A percentile compares a stretch with the other conserved stretches of the same genome.
phyloP scores from a whole-genome alignment of 805 yeast genomes.

The Lachancea mirantina region DNA sequence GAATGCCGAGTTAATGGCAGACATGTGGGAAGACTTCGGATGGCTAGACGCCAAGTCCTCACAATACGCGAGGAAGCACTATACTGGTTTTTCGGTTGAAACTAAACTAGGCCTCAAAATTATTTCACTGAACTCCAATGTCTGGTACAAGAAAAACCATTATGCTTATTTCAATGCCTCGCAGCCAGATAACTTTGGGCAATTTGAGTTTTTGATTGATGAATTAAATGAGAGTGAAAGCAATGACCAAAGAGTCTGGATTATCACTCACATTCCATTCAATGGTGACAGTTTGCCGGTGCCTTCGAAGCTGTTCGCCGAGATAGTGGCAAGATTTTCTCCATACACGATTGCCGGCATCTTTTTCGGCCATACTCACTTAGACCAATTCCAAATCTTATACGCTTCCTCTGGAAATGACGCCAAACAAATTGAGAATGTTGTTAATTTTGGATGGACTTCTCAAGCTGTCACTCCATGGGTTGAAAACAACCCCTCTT shows the following conservation, averaged over 20 bases:
- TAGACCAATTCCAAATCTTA: constrained; percentile 56
- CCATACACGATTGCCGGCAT: constrained; percentile 62
- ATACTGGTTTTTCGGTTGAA: constrained; percentile 53
- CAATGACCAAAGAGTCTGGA: constrained; percentile 61
- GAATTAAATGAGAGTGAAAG: constrained; percentile 56
- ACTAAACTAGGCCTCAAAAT: constrained; percentile 53
- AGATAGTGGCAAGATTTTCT: constrained; percentile 58
- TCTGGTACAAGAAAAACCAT: constrained; percentile 58
- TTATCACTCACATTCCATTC: constrained; percentile 61
- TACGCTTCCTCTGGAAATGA: constrained; percentile 43
- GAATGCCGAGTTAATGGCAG: constrained; percentile 43
- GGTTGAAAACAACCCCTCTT: constrained; percentile 54
- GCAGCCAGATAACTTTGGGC: constrained; percentile 57
- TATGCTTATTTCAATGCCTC: constrained; percentile 47
- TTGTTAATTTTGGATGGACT: constrained; percentile 54
- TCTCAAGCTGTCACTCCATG: constrained; percentile 61
- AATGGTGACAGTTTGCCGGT: constrained; percentile 56
- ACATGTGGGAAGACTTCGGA: constrained; percentile 40
- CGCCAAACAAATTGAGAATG: constrained; percentile 37
- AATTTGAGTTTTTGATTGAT: constrained; percentile 50
- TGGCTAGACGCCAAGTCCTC: constrained; percentile 37
- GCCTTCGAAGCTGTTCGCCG: constrained; percentile 47
- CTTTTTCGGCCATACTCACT: constrained; percentile 67
- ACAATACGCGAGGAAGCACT: constrained; percentile 39
- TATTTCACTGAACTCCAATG: constrained; percentile 58